Conservation (phyloP, 2,329 filamentous ascomycete species). For the Paramyrothecium sp. region DNA sequence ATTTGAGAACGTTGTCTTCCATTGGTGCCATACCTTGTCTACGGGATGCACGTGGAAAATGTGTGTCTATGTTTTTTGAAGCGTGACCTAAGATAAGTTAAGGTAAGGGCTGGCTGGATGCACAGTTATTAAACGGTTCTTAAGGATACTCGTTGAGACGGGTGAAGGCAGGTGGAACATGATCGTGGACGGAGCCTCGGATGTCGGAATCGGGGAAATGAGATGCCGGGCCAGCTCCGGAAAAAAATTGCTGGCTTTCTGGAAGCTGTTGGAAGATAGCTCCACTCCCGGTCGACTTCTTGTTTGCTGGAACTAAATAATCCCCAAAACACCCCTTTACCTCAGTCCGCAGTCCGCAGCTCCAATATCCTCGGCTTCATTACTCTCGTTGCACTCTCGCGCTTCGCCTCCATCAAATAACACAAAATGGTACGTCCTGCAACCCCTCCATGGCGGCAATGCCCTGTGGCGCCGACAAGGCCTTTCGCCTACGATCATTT, state of each 20-base stretch:
- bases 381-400: neutral
- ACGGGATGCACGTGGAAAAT: no score
- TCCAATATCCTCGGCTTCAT: neutral
- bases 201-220: slow-evolving; percentile 32
- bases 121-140: neutral
- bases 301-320: slow-evolving; percentile 11
- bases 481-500: neutral
- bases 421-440: neutral
- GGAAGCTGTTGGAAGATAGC: slow-evolving; percentile 39
- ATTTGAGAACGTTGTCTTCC: neutral
- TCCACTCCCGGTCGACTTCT: slow-evolving; percentile 26
- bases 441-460: no score
- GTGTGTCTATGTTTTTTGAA: no score
- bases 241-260: slow-evolving; percentile 38
- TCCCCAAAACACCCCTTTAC: slow-evolving; percentile 15
- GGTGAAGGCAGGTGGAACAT: neutral
- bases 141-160: neutral
- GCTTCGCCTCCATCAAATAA: neutral
- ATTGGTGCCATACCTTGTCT: no score
- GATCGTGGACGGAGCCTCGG: neutral
- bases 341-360: neutral
- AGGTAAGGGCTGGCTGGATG: no score
- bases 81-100: no score
- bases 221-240: slow-evolving; percentile 21
- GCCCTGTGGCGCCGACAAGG: no score